phyloP scores from a whole-genome alignment of 441 rosid species.

The Croton laevigatus region DNA sequence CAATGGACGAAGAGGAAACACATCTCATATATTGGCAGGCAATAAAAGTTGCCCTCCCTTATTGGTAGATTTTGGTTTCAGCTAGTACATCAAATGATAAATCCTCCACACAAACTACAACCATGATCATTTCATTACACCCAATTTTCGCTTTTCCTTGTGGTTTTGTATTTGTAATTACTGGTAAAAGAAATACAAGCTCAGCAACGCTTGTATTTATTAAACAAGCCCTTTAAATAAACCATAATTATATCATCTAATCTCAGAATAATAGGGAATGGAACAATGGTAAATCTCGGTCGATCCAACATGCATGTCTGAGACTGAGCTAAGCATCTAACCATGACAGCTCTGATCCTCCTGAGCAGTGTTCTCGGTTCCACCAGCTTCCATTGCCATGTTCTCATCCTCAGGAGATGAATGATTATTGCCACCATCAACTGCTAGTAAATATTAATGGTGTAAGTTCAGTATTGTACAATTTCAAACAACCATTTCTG shows the following conservation, averaged over 20 bases:
- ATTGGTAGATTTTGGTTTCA: too few relatives aligned
- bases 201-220: neutral
- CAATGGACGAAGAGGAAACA: too few relatives aligned
- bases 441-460: neutral
- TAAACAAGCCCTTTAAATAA: neutral
- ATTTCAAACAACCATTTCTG: neutral
- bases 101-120: too few relatives aligned
- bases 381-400: constrained; percentile 15
- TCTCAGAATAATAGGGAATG: neutral
- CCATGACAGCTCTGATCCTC: constrained; percentile 11
- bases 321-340: neutral
- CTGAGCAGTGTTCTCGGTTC: neutral
- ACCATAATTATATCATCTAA: neutral
- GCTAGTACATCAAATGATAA: too few relatives aligned
- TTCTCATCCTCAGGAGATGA: constrained; percentile 36
- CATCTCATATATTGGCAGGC: too few relatives aligned
- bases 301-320: neutral
- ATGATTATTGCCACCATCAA: constrained; percentile 27
- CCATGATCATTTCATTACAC: neutral
- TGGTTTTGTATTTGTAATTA: neutral
- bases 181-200: neutral
- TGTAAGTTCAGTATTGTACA: neutral
- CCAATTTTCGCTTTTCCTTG: neutral
- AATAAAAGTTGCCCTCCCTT: too few relatives aligned
- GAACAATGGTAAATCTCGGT: neutral